Evolutionary conservation across 2,329 filamentous ascomycete genomes (phyloP).

Genomic region (Stagonosporopsis chrysanthemi): DNA sequence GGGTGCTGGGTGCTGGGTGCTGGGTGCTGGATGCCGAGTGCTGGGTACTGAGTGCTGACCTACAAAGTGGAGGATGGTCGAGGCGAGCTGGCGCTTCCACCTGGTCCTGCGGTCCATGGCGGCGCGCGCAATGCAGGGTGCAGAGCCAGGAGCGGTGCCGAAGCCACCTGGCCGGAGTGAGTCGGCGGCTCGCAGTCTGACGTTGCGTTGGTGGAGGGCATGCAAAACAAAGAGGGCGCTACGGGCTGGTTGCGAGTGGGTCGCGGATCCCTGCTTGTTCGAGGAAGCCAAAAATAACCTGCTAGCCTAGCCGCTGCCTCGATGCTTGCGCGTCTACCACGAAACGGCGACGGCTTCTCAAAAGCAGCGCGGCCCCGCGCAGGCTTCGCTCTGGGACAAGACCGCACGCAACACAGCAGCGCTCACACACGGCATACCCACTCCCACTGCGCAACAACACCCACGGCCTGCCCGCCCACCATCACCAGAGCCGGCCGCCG

Average conservation of each 20-base stretch:
- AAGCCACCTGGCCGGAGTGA: slow-evolving; percentile 16
- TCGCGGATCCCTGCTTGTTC: slow-evolving; percentile 9
- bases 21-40: neutral
- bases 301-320: slow-evolving; percentile 8
- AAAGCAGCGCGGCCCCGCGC: slow-evolving; percentile 20
- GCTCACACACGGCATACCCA: neutral
- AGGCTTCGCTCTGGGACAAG: neutral
- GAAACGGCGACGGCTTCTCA: slow-evolving; percentile 16
- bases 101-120: slow-evolving; percentile 14
- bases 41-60: slow-evolving; percentile 1
- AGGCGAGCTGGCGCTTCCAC: slow-evolving; percentile 46
- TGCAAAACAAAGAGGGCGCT: slow-evolving; percentile 19
- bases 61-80: slow-evolving; percentile 85
- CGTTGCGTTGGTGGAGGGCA: slow-evolving; percentile 16
- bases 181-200: slow-evolving; percentile 20
- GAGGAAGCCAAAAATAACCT: slow-evolving; percentile 16
- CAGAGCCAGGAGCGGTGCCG: neutral
- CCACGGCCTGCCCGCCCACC: neutral
- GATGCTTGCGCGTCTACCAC: slow-evolving; percentile 10
- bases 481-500: slow-evolving; percentile 19
- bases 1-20: slow-evolving; percentile 5
- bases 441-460: no score
- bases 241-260: slow-evolving; percentile 11
- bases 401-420: neutral
- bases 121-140: neutral